phyloP scores from a whole-genome alignment of 352 stramenopile genomes.

The Globisporangium megalacanthum region DNA sequence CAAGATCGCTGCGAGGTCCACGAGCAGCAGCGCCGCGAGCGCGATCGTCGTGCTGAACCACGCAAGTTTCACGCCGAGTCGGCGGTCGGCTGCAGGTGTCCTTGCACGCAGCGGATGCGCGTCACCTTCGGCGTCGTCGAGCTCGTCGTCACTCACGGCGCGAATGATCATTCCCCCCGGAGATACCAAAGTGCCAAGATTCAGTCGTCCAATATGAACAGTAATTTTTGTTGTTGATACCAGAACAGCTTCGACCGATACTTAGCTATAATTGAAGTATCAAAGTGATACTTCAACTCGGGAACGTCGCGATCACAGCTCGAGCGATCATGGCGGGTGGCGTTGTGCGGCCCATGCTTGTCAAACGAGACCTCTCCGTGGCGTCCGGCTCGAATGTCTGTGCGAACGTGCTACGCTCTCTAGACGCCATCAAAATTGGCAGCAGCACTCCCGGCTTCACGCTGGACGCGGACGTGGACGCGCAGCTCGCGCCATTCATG shows the following conservation, averaged over 20 bases:
- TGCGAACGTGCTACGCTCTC: constrained; percentile 19
- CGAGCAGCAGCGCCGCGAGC: constrained; percentile 46
- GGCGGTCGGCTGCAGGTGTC: neutral
- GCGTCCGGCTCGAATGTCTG: constrained; percentile 16
- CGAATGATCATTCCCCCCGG: constrained; percentile 87
- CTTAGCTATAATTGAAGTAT: neutral
- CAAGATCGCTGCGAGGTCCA: constrained; percentile 50
- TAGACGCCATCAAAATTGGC: constrained; percentile 27
- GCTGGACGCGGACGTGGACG: constrained; percentile 24
- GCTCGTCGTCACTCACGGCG: constrained; percentile 49
- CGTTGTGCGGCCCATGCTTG: constrained; percentile 1
- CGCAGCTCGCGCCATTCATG: constrained; percentile 31
- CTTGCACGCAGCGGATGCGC: neutral
- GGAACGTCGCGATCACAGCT: neutral
- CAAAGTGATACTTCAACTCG: neutral
- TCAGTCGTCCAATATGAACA: too few species aligned
- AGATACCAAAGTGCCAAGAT: too few species aligned
- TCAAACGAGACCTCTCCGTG: constrained; percentile 28
- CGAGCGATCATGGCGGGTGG: constrained; percentile 5
- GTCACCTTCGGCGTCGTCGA: constrained; percentile 22
- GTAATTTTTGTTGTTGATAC: neutral
- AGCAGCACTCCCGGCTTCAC: constrained; percentile 16
- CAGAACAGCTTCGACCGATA: too few species aligned
- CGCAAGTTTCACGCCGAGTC: constrained; percentile 20
- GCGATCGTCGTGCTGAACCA: constrained; percentile 43